Base-by-base conservation (phyloP, 805 yeast species). In the Candida pini region DNA sequence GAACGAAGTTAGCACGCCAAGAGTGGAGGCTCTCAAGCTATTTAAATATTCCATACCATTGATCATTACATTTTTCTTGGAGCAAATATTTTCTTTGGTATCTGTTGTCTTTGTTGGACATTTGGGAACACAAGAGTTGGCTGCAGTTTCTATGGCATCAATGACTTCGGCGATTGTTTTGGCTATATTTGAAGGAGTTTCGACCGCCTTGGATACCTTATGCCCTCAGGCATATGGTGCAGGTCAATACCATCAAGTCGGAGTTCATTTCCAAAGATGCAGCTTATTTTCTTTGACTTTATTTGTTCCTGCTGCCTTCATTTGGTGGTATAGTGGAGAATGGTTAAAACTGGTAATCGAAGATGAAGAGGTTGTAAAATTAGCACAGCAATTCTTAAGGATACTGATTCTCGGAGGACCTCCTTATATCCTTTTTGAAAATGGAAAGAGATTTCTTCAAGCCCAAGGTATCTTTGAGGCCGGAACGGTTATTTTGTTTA, bases 201-300 rank as follows among this genome's bases (percentile, higher is more conserved):
- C 87, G 13, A 82, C 90, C 0, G 72, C 87, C 40, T 63, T 83
- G 34, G 90, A 82, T 49, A 83, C 92, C 0, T 62, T 83, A 20
- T 83, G 92, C 54, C 81, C 89, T 2, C 90, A 83, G 57, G 82
- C 89, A 0, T 82, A 68, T 51, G 90, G 92, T 18, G 73, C 84
- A 17, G 72, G 72, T 31, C 80, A 80, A 42, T 72, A 62, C 49
- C 64, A 65, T 41, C 54, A 71, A 33, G 90, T 83, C 10, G 92
- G 92, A 0, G 56, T 81, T 13, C 78, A 82, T 45, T 70, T 78
- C 39, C 71, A 78, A 45, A 62, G 86, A 47, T 83, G 90, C 57
- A 71, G 78, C 18, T 67, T 77, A 2, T 68, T 87, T 42, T 73
- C 85, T 2, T 59, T 79, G 22, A 73, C 22, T 53, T 64, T 51